Evolutionary conservation across 2,329 filamentous ascomycete genomes (phyloP).

Genomic region (Clarireedia homoeocarpa): DNA sequence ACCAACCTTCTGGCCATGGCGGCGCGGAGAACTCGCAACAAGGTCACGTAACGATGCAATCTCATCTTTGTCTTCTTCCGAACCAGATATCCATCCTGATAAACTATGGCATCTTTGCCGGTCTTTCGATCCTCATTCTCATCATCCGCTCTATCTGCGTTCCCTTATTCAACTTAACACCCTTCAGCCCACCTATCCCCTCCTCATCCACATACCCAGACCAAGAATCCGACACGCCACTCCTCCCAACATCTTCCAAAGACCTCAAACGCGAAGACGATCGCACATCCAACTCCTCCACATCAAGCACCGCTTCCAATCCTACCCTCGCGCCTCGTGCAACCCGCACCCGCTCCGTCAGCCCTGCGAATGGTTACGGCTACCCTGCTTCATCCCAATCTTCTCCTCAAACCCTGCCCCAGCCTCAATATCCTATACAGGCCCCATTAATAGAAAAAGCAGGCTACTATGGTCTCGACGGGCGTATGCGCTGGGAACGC

Average conservation of each 20-base stretch:
- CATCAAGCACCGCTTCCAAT: conserved; percentile 20
- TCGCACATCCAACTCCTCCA: conserved; percentile 23
- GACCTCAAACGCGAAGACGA: conserved; percentile 16
- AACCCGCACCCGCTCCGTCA: conserved; percentile 22
- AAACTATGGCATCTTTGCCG: conserved; percentile 60
- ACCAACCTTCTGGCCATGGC: conserved; percentile 22
- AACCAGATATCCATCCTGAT: conserved; percentile 82
- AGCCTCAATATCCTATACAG: conserved; percentile 4
- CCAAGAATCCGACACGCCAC: background rate
- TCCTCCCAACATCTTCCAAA: conserved; percentile 21
- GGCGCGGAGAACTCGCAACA: conserved; percentile 30
- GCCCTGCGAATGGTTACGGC: conserved; percentile 26
- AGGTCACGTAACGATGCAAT: conserved; percentile 60
- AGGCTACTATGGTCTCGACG: conserved; percentile 6
- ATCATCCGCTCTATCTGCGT: conserved; percentile 48
- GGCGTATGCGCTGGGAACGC: conserved; percentile 7
- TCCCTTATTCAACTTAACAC: conserved; percentile 41
- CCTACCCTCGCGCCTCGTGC: conserved; percentile 18
- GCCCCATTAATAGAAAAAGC: conserved; percentile 10
- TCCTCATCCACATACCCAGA: background rate
- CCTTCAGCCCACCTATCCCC: conserved; percentile 14
- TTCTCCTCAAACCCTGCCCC: conserved; percentile 12
- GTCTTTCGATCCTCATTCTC: conserved; percentile 43
- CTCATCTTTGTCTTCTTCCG: conserved; percentile 82
- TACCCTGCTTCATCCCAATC: conserved; percentile 18